Evolutionary conservation across 108 stramenopile species (phyloP).

Genomic region (Cyclotella distinguenda): DNA sequence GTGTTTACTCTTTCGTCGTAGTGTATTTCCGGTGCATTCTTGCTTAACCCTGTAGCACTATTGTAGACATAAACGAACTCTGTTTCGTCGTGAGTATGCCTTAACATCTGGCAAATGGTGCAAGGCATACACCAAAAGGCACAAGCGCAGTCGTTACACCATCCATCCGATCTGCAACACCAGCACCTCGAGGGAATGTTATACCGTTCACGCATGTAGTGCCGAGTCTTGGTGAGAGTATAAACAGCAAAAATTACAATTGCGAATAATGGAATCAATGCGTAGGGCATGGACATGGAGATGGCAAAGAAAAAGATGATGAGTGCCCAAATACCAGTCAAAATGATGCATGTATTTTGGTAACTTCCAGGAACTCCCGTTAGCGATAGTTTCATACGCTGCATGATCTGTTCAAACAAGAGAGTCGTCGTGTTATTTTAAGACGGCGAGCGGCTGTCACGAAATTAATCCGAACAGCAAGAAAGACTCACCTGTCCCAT

Average conservation of each 20-base stretch:
- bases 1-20: neutral
- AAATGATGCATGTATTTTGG: neutral
- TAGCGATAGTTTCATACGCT: neutral
- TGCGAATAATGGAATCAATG: neutral
- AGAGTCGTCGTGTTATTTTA: too few relatives aligned
- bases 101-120: constrained; percentile 6
- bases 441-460: too few relatives aligned
- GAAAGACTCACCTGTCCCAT: constrained; percentile 6
- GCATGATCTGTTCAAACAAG: constrained; percentile 6
- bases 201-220: constrained; percentile 1
- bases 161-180: neutral
- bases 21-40: neutral
- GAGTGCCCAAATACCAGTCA: neutral
- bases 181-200: constrained; percentile 1
- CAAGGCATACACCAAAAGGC: neutral
- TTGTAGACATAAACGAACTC: neutral
- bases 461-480: too few relatives aligned
- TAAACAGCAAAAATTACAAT: neutral
- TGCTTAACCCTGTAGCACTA: neutral
- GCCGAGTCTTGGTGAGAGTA: neutral
- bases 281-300: neutral
- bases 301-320: neutral
- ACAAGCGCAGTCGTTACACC: constrained; percentile 5
- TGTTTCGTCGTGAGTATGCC: constrained; percentile 5
- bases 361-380: neutral